Base-by-base conservation (phyloP, 1,284 basidiomycete species). In the Naganishia sp. region DNA sequence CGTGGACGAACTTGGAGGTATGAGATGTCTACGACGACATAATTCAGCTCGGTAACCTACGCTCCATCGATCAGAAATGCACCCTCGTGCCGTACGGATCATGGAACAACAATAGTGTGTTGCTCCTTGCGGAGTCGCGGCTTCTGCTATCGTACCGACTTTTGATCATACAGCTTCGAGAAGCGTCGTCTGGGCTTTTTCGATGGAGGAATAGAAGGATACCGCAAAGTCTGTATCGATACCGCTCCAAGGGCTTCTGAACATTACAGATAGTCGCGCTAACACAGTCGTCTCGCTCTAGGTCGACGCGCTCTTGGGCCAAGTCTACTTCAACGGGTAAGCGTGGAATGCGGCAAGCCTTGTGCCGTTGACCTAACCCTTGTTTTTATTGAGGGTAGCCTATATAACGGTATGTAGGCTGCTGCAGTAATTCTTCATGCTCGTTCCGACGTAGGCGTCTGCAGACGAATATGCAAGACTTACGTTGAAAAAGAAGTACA, bases 91-190 rank as follows among this genome's bases (percentile, higher is more conserved):
- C 11, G 70, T 71, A 7, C 58, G 70, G 41, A 71, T 71, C 13
- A 63, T 78, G 77, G 77, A 78, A 67, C 77, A 78, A 66, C 77
- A 78, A 67, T 78, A 77, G 74, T 77, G 63, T 17, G 75, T 66
- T 31, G 6, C 39, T 13, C 35, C 35, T 45, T 13, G 35, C 6
- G 32, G 9, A 32, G 13, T 32, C 15, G 32, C 15, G 18, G 18
- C 9, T 5, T 25, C 43, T 10, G 32, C 18, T 11, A 23, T 35
- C 46, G 18, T 10, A 32, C 28, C 39, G 43, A 32, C 52, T 6
- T 49, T n/a, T n/a, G 6, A 5, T 23, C 23, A 6, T 47, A 21
- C 15, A 68, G 67, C 46, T 68, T 65, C 28, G 67, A 68, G 39
- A 68, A 68, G 35, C 43, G 67, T n/a, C 49, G 67, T 18, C 53